phyloP scores from a whole-genome alignment of 805 yeast species.

The Spathaspora girioi region DNA sequence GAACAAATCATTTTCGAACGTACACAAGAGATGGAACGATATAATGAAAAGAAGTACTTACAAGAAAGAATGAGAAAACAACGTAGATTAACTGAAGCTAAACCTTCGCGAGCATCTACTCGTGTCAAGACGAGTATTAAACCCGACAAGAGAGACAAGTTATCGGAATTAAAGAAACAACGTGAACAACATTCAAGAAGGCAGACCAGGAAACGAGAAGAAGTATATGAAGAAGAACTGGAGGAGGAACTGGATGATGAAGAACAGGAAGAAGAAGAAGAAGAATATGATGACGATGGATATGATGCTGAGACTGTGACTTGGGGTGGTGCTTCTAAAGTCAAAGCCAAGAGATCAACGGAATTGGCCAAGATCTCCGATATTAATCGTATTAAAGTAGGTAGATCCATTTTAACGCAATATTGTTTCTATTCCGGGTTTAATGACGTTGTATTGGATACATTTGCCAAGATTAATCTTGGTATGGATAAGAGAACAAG shows the following conservation, averaged over 20 bases:
- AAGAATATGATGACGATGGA: constrained; percentile 22
- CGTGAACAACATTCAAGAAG: constrained; percentile 60
- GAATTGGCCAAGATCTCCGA: constrained; percentile 55
- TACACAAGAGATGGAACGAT: constrained; percentile 86
- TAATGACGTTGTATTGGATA: constrained; percentile 61
- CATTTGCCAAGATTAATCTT: constrained; percentile 80
- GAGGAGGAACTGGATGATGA: constrained; percentile 45
- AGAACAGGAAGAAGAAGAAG: constrained; percentile 37
- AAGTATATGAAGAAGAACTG: constrained; percentile 35
- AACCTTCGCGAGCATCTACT: constrained; percentile 37
- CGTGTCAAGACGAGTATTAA: constrained; percentile 31
- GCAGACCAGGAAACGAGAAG: constrained; percentile 29
- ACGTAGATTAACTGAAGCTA: constrained; percentile 10
- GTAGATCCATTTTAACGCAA: constrained; percentile 71
- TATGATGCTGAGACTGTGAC: constrained; percentile 30
- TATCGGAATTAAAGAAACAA: constrained; percentile 72
- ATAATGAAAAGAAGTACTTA: constrained; percentile 76
- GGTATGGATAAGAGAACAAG: constrained; percentile 65
- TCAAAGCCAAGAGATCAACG: constrained; percentile 20
- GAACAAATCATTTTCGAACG: constrained; percentile 91
- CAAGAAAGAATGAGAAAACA: constrained; percentile 68
- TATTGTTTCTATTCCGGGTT: constrained; percentile 83
- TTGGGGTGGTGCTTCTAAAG: constrained; percentile 24
- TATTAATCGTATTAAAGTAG: constrained; percentile 69
- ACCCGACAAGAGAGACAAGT: constrained; percentile 45